Conservation (phyloP, 1,284 basidiomycete genomes). For the Ceratobasidium sp. region DNA sequence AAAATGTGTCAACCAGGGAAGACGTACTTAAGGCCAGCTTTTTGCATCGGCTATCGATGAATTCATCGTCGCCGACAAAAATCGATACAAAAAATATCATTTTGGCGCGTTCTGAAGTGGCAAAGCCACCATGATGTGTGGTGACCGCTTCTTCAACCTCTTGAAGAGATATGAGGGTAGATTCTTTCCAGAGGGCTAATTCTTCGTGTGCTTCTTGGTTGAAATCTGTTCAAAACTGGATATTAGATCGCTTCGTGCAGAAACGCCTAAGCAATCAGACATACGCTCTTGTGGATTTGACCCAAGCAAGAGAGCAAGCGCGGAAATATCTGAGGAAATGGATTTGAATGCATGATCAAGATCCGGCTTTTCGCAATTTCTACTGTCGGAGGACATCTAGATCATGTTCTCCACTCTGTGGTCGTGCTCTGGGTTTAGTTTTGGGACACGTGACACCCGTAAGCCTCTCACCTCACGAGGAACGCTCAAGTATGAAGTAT, state of each 20-base stretch:
- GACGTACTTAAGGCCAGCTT: constrained; percentile 40
- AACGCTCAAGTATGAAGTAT: not conserved
- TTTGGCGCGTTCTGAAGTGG: constrained; percentile 26
- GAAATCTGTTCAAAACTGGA: constrained; percentile 1
- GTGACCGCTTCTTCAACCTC: constrained; percentile 5
- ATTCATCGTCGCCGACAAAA: constrained; percentile 48
- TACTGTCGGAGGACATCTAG: constrained; percentile 9
- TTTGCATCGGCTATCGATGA: constrained; percentile 39
- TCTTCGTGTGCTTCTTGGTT: not conserved
- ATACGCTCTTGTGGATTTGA: constrained; percentile 18
- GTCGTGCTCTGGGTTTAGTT: not conserved
- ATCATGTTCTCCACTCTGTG: not conserved
- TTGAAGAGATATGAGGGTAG: constrained; percentile 21
- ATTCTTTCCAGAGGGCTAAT: constrained; percentile 27
- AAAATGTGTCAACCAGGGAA: not conserved
- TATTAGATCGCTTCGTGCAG: not conserved
- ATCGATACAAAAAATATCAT: constrained; percentile 40
- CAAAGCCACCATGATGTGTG: not conserved
- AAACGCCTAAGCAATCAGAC: not conserved
- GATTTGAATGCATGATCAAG: constrained; percentile 8
- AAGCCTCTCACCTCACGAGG: not conserved
- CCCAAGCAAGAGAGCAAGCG: constrained; percentile 8
- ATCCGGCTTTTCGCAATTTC: not conserved
- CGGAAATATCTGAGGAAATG: not conserved
- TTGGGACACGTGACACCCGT: not conserved